Percentiles rank a stretch among this genome's conserved stretches.
Conservation (phyloP, 2,329 filamentous ascomycete genomes). For the Fusarium napiforme region DNA sequence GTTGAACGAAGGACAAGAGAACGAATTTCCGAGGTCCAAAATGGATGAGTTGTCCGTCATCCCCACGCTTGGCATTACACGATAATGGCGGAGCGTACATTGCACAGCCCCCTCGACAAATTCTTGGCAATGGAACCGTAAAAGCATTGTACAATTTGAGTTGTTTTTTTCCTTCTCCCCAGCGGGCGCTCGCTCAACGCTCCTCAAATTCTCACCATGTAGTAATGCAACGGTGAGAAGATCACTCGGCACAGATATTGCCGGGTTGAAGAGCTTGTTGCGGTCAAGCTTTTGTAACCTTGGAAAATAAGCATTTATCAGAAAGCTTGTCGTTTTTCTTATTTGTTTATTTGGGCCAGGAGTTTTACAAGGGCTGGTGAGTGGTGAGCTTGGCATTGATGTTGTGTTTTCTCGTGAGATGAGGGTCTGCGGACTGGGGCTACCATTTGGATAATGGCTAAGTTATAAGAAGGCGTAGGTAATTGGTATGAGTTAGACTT, state of each 20-base stretch:
- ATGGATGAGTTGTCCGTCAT: slow-evolving; percentile 28
- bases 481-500: background rate
- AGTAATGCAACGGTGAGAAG: slow-evolving; percentile 12
- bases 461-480: background rate
- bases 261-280: slow-evolving; percentile 20
- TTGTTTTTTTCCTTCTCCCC: background rate
- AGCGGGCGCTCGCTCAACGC: background rate
- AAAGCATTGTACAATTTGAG: background rate
- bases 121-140: slow-evolving; percentile 10
- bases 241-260: background rate
- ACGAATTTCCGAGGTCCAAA: background rate
- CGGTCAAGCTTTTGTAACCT: slow-evolving; percentile 25
- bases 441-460: background rate
- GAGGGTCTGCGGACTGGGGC: background rate
- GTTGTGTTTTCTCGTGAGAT: background rate
- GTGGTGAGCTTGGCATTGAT: slow-evolving; percentile 13
- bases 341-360: background rate
- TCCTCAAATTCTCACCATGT: slow-evolving; percentile 12
- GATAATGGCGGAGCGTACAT: slow-evolving; percentile 12
- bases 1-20: background rate
- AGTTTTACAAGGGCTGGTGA: background rate
- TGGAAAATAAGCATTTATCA: slow-evolving; percentile 4
- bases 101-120: slow-evolving; percentile 26
- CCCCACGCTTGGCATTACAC: slow-evolving; percentile 38
- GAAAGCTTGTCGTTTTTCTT: slow-evolving; percentile 23